Base-by-base conservation (phyloP, 352 stramenopile species). In the Pythium insidiosum region DNA sequence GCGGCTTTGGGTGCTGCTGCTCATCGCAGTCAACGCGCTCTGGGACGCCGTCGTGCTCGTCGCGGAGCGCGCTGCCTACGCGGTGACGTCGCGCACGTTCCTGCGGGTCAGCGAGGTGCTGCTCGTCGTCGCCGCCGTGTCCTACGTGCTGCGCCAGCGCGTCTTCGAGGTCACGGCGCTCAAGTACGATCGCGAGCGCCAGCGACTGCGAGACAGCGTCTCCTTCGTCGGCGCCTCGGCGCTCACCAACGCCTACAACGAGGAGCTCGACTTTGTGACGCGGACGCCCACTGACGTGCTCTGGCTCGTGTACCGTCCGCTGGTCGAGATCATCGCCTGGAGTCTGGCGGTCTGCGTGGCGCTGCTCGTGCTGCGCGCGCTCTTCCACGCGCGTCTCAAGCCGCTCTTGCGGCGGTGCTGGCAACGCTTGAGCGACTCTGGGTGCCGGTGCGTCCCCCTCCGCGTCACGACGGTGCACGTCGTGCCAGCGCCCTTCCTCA, bases 1-100 rank as follows among this genome's bases (percentile, higher is more conserved):
- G 5, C 31, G 48, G 2, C 40, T 56, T 13, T 56, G 48, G 48
- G 38, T 47, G 25, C 36, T 56, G 11, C 20, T 56, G 6, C 34
- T 56, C 22, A 9, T 56, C 50, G 49, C 40, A 41, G 50, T n/a
- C n/a, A n/a, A n/a, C n/a, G n/a, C n/a, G n/a, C n/a, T n/a, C n/a
- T n/a, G n/a, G n/a, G n/a, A n/a, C 41, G 28, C 16, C 10, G 18
- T 56, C 28, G 49, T 56, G 18, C 36, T 50, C 15, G 24, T 23
- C 33, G 21, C 45, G 16, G 49, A 56, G n/a, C 39, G 35, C 11
- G 22, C 40, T 2, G 49, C 49, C 16, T 56, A 56, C 26, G 22
- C 19, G 4, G 24, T 56, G 19, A 22, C 26, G 15, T 41, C 29
- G 20, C 39, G 35, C 34, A 56, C 48, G 35, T 56, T 46, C 42